Conservation (phyloP, 345 rosid genomes). For the Adansonia digitata region DNA sequence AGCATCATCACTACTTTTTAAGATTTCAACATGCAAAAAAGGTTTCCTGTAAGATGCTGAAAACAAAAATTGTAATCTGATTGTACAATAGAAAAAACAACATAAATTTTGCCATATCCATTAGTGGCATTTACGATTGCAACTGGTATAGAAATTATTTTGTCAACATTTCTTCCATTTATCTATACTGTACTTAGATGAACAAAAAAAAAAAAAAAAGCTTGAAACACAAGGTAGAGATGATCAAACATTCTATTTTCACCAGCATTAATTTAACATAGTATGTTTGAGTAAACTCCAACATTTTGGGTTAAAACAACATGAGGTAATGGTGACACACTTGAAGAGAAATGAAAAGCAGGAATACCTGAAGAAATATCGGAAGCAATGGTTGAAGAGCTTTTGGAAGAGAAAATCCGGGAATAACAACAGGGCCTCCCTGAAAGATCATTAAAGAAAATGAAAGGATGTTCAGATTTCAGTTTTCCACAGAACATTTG, state of each 20-base stretch:
- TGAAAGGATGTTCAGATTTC: background rate
- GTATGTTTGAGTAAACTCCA: background rate
- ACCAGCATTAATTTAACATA: background rate
- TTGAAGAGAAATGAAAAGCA: background rate
- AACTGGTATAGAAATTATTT: background rate
- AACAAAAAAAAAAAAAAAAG: slow-evolving; percentile 3
- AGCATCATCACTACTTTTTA: background rate
- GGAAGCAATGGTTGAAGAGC: slow-evolving; percentile 96
- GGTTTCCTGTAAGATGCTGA: background rate
- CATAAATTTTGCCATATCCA: background rate
- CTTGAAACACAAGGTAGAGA: background rate
- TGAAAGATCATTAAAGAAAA: slow-evolving; percentile 31
- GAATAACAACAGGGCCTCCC: slow-evolving; percentile 88
- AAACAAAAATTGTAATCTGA: background rate
- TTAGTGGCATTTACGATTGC: background rate
- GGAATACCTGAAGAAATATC: slow-evolving; percentile 73
- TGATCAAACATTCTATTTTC: background rate
- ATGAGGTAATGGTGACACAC: background rate
- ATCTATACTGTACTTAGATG: background rate
- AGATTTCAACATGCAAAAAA: background rate
- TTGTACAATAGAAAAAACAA: background rate
- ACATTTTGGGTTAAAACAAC: background rate
- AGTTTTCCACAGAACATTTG: background rate
- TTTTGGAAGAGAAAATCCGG: slow-evolving; percentile 91
- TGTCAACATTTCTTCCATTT: background rate